Base-by-base conservation (phyloP, 495 filamentous ascomycete species). In the Lichenothelia convexa region DNA sequence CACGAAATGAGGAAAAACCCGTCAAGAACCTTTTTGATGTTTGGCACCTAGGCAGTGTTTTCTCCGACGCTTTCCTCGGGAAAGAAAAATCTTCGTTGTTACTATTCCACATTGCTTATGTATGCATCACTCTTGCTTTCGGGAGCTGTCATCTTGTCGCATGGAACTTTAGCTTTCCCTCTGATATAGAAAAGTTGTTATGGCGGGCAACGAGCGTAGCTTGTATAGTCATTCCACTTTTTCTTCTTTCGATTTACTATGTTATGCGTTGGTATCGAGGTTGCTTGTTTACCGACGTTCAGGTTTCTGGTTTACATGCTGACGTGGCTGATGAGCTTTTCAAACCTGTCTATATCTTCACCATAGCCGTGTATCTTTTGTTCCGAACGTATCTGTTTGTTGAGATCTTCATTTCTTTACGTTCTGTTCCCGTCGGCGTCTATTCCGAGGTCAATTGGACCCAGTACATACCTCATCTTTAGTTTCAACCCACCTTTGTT, bases 381-480 rank as follows among this genome's bases (percentile, higher is more conserved):
- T 26, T 30, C 3, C 33, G 46, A n/a, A 3, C 31, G 4, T 49
- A 40, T 32, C 33, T 49, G 31, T 13, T 49, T 8, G 46, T 32
- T 7, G 46, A 49, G 26, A n/a, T 2, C 0, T 46, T 49, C 44
- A 41, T 26, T 13, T 24, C 18, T 15, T 39, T 49, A 39, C 21
- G 46, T 18, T 22, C 18, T 9, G 11, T 16, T 4, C 36, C 35
- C 15, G 6, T 13, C 11, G 37, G 33, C 22, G 24, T 38, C 7
- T 49, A 43, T 38, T 13, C 15, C 3, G 43, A 35, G 13, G 36
- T 41, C 5, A 24, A 40, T 29, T 49, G 46, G 46, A 36, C 44
- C n/a, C 12, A 22, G 0, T 43, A 37, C 20, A 22, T 49, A 6
- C 46, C 46, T 18, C 46, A 49, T 42, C 4, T 26, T 16, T 39